Evolutionary conservation across 192 early-diverging fungal species (phyloP), one percentile per base, ranked within the genome.

Genomic region (Coemansia biformis): DNA sequence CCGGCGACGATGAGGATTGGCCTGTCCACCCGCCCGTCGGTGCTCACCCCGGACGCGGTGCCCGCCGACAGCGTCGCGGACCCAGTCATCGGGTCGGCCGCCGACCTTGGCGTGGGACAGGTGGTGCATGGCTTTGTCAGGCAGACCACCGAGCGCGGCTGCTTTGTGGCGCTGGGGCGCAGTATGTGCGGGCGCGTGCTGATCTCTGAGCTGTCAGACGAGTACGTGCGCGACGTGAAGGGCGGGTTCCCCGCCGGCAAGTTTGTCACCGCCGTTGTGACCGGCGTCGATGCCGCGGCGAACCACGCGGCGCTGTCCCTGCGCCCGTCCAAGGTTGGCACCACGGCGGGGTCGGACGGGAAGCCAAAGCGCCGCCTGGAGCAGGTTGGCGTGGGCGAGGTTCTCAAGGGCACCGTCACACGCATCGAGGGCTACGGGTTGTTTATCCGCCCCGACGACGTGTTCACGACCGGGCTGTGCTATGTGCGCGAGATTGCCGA

Each of bases 401-500:
- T 86, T 39, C 77, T 92, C 40, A 84, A 83, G 53, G 91, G 90
- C 12, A 82, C 82, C 5, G 75, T 93, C 48, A 84, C 78, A 37
- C 69, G 74, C 16, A 81, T 92, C 47, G 78, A 84, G 48, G 69
- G 75, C 17, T 87, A 83, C 63, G 91, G 90, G 24, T 80, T 92
- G 17, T 87, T 93, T 55, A 84, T 95, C 49, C 81, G 83, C 59
- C 75, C 92, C 11, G 80, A 91, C 31, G 79, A 89, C 51, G 79
- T 77, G 53, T 67, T 73, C 45, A 57, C 93, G 18, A 84, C 78
- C 36, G 92, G 92, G 45, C 77, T 95, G 26, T 95, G 92, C 60
- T 90, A 93, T 57, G 80, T 76, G 18, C 82, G 84, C 26, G 82
- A 93, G 75, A 82, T 91, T 43, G 85, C 89, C 3, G 92, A 95